Evolutionary conservation across 1,284 basidiomycete species (phyloP), one percentile per base, ranked within the genome.

Genomic region (Hymenochaete sp.): DNA sequence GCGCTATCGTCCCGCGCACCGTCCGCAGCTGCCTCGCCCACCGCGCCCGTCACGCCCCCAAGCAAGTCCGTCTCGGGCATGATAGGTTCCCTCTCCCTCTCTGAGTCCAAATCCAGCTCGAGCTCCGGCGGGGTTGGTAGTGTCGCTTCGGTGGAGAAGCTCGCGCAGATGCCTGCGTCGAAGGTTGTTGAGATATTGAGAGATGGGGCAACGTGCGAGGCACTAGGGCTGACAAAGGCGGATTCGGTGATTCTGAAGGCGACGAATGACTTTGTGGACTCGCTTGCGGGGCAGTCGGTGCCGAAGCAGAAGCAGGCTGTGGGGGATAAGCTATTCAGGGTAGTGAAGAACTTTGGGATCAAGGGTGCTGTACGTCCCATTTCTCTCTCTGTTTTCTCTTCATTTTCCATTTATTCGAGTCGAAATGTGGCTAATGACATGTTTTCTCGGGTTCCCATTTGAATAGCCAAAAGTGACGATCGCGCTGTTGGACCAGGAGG

Each of bases 381-480:
- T 18, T 37, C 31, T 37, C 13, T 42, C 2, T 11, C 16, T n/a
- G 19, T 18, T 25, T 9, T 21, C 31, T 27, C 5, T 18, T 29
- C 22, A 19, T 13, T 24, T 38, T 19, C 22, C 14, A 8, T 42
- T 19, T 45, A 16, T 43, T 27, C 53, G 14, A 10, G 32, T 35
- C 32, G 21, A n/a, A 19, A 35, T n/a, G 28, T 5, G 21, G 51
- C 48, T 29, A 26, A 46, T 8, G 9, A 33, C 16, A n/a, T 42
- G n/a, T 48, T 42, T 7, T 47, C 14, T 47, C 16, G n/a, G n/a
- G n/a, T n/a, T n/a, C n/a, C n/a, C n/a, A n/a, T n/a, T n/a, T n/a
- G n/a, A n/a, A n/a, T 53, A 85, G 77, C 82, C 85, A 35, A 89
- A 90, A 60, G 66, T 89, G 51, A 89, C 89, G 1, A 89, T 93